Conservation (phyloP, 1,284 basidiomycete species). For the Rhodotorula sp. region DNA sequence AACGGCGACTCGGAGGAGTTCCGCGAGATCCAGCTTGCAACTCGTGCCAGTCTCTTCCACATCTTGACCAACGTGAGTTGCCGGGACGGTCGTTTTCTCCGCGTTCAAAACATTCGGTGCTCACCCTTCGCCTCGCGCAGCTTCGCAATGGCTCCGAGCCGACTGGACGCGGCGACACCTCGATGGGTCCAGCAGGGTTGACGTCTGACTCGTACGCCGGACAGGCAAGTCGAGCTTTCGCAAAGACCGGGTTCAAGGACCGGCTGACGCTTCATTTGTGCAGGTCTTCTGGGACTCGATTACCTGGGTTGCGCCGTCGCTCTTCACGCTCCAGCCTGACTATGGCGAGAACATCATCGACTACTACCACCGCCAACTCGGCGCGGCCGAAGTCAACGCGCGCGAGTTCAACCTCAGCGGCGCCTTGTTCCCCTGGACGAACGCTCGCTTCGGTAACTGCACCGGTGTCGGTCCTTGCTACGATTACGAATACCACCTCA, state of each 20-base stretch:
- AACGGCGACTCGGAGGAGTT: slow-evolving; percentile 24
- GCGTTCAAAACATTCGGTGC: not conserved
- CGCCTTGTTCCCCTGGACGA: slow-evolving; percentile 44
- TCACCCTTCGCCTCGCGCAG: not conserved
- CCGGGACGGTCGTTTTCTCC: too few relatives aligned
- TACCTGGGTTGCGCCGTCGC: slow-evolving; percentile 41
- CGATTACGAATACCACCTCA: slow-evolving; percentile 44
- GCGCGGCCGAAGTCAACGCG: slow-evolving; percentile 33
- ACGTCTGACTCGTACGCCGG: slow-evolving; percentile 42
- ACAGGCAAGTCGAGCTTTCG: not conserved
- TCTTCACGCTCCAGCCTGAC: slow-evolving; percentile 39
- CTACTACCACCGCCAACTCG: slow-evolving; percentile 40
- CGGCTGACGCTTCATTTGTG: not conserved
- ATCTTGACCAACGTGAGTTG: slow-evolving; percentile 36
- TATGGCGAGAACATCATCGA: slow-evolving; percentile 43
- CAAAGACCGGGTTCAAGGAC: not conserved
- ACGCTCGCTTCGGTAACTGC: slow-evolving; percentile 39
- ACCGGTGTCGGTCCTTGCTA: slow-evolving; percentile 19
- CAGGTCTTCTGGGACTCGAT: slow-evolving; percentile 42
- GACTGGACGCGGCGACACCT: slow-evolving; percentile 41
- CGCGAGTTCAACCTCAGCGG: slow-evolving; percentile 29
- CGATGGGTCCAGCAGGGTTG: slow-evolving; percentile 44
- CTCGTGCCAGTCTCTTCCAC: slow-evolving; percentile 41
- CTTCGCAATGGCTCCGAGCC: slow-evolving; percentile 36
- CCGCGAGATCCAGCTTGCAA: slow-evolving; percentile 37